Evolutionary conservation across 1,284 basidiomycete genomes (phyloP).

Genomic region (Lentinula novae-zelandiae): DNA sequence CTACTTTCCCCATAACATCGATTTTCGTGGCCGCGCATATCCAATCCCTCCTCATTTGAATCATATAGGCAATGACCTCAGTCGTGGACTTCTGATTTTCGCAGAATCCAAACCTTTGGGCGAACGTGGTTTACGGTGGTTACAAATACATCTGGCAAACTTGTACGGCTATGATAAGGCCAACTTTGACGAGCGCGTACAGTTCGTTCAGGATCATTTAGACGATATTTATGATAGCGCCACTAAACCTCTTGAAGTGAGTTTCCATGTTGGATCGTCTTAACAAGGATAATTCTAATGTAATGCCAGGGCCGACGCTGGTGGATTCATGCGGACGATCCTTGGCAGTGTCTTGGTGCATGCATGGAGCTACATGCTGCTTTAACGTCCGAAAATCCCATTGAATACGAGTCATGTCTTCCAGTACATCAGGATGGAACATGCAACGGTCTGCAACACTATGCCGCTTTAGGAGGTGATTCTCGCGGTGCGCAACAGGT

Average conservation of each 20-base stretch:
- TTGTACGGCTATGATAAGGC: constrained; percentile 95
- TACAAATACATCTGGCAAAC: constrained; percentile 94
- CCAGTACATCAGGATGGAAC: constrained; percentile 99
- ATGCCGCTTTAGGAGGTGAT: constrained; percentile 96
- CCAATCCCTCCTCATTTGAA: constrained; percentile 95
- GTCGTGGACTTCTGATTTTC: constrained; percentile 87
- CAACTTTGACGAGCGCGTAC: constrained; percentile 86
- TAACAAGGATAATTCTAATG: background rate
- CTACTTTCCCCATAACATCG: constrained; percentile 96
- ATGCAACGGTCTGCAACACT: constrained; percentile 98
- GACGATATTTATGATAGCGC: constrained; percentile 85
- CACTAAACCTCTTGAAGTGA: constrained; percentile 76
- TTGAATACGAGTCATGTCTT: constrained; percentile 67
- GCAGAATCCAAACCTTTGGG: constrained; percentile 81
- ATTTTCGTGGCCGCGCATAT: constrained; percentile 97
- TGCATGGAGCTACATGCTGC: constrained; percentile 87
- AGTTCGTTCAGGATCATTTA: constrained; percentile 74
- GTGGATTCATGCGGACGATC: constrained; percentile 94
- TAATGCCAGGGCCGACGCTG: constrained; percentile 60
- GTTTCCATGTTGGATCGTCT: constrained; percentile 18
- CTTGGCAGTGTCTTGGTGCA: constrained; percentile 95
- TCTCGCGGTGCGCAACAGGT: constrained; percentile 88
- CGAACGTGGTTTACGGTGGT: constrained; percentile 76
- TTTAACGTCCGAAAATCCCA: constrained; percentile 72
- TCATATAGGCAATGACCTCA: constrained; percentile 95